Conservation (phyloP, 148 eudicot genomes). For the Amaranthus palmeri region DNA sequence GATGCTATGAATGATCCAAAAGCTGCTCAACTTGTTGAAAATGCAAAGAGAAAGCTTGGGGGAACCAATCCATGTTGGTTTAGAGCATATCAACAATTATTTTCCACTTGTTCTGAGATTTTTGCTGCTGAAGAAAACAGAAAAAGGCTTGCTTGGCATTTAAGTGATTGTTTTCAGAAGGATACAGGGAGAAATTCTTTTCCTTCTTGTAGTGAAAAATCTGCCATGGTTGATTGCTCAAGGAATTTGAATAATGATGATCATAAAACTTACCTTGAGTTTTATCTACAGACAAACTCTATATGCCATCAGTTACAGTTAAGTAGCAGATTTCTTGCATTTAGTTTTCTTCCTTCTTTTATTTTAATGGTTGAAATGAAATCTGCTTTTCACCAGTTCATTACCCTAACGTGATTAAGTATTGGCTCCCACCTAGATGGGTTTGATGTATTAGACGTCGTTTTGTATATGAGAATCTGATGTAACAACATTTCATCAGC, state of each 20-base stretch:
- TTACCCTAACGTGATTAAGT: no score
- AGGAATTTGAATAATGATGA: conserved; percentile 45
- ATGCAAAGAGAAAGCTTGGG: conserved; percentile 36
- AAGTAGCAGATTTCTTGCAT: background rate
- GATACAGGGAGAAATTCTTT: conserved; percentile 56
- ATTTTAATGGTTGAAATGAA: background rate
- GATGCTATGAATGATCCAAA: conserved; percentile 36
- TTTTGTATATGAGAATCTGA: no score
- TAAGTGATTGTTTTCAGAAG: conserved; percentile 69
- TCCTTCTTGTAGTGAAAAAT: conserved; percentile 48
- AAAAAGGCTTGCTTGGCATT: conserved; percentile 67
- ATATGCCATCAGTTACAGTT: conserved; percentile 86
- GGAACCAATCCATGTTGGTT: conserved; percentile 53
- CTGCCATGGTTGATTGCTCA: conserved; percentile 48
- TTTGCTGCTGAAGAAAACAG: conserved; percentile 59
- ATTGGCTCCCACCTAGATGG: no score
- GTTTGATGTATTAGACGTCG: no score
- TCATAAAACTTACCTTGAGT: conserved; percentile 52
- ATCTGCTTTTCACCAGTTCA: background rate
- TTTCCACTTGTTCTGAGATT: conserved; percentile 56
- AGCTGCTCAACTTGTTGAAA: conserved; percentile 40
- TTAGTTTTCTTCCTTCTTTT: background rate
- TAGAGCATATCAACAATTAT: conserved; percentile 50
- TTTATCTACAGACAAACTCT: conserved; percentile 54
- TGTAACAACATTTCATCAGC: no score